A percentile compares a stretch with the other conserved stretches of the same genome.
These are phyloP conservation scores for Achaetomium macrosporum DNA, from an alignment of 2,329 filamentous ascomycete genomes.

Conservation along the genomic window DNA sequence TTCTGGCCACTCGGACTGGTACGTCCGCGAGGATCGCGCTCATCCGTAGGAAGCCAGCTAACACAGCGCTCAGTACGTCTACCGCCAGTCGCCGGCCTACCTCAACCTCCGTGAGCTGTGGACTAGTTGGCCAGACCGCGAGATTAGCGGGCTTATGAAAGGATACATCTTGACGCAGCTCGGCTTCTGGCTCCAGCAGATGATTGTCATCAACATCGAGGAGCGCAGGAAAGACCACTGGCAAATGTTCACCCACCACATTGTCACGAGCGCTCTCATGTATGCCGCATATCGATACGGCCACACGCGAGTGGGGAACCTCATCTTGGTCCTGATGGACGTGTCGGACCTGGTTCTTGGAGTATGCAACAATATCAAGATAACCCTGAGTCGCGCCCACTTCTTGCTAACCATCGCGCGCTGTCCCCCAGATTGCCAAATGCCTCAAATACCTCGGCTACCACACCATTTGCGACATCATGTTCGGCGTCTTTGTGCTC, in stretches of 20 bases:
- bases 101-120: constrained; percentile 73
- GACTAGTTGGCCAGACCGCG: constrained; percentile 75
- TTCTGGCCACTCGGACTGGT: constrained; percentile 86
- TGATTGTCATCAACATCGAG: constrained; percentile 91
- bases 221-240: constrained; percentile 89
- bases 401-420: neutral
- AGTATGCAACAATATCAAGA: constrained; percentile 44
- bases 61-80: constrained; percentile 60
- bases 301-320: constrained; percentile 78
- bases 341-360: constrained; percentile 83
- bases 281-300: constrained; percentile 80
- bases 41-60: neutral
- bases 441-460: constrained; percentile 85
- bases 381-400: neutral
- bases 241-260: constrained; percentile 94
- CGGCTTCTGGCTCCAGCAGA: constrained; percentile 90
- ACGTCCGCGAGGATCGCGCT: constrained; percentile 30
- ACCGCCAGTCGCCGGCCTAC: constrained; percentile 71
- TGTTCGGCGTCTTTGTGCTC: constrained; percentile 80
- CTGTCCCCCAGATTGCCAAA: constrained; percentile 65
- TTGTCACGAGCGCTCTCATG: constrained; percentile 79
- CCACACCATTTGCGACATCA: constrained; percentile 68
- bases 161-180: constrained; percentile 86
- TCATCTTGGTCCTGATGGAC: constrained; percentile 90
- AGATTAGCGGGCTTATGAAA: constrained; percentile 70